Evolutionary conservation across 2,329 filamentous ascomycete genomes (phyloP).

Genomic region (Gaeumannomyces sp.): DNA sequence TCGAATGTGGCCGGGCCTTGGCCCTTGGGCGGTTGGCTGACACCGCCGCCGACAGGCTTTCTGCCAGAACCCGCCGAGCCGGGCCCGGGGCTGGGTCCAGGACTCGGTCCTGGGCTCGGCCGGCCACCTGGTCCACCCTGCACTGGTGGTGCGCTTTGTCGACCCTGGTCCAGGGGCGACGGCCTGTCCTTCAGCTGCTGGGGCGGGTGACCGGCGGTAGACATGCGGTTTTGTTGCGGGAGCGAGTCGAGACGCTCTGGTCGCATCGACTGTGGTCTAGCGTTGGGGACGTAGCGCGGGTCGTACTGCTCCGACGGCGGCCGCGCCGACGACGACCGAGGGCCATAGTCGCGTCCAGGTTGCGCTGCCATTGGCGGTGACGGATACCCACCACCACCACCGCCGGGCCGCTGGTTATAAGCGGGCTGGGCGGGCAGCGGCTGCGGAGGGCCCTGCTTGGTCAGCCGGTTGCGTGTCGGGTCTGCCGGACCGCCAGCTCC

Average conservation of each 20-base stretch:
- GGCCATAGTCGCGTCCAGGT: slow-evolving; percentile 32
- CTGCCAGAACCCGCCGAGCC: slow-evolving; percentile 6
- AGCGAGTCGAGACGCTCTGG: slow-evolving; percentile 24
- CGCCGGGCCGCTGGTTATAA: slow-evolving; percentile 16
- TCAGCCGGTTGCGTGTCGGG: slow-evolving; percentile 30
- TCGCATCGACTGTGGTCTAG: slow-evolving; percentile 16
- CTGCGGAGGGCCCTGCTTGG: slow-evolving; percentile 26
- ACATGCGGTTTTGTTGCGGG: slow-evolving; percentile 12
- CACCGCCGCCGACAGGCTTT: slow-evolving; percentile 6
- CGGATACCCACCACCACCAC: background rate
- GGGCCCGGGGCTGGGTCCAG: slow-evolving; percentile 20
- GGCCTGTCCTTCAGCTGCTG: slow-evolving; percentile 22
- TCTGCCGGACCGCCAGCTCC: slow-evolving; percentile 23
- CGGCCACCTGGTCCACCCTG: slow-evolving; percentile 16
- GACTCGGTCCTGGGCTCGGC: slow-evolving; percentile 16
- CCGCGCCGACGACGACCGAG: slow-evolving; percentile 27
- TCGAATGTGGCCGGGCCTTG: slow-evolving; percentile 95
- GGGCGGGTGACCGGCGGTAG: slow-evolving; percentile 9
- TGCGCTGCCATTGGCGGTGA: slow-evolving; percentile 15
- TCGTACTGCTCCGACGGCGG: slow-evolving; percentile 19
- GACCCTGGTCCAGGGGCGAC: slow-evolving; percentile 19
- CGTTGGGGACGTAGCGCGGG: slow-evolving; percentile 9
- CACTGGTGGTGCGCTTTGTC: slow-evolving; percentile 29
- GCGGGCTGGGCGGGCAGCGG: slow-evolving; percentile 12
- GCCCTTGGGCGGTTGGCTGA: slow-evolving; percentile 17